These are phyloP conservation scores for Trypanosoma melophagium DNA, from an alignment of 208 protist species.

Conservation along the genomic window DNA sequence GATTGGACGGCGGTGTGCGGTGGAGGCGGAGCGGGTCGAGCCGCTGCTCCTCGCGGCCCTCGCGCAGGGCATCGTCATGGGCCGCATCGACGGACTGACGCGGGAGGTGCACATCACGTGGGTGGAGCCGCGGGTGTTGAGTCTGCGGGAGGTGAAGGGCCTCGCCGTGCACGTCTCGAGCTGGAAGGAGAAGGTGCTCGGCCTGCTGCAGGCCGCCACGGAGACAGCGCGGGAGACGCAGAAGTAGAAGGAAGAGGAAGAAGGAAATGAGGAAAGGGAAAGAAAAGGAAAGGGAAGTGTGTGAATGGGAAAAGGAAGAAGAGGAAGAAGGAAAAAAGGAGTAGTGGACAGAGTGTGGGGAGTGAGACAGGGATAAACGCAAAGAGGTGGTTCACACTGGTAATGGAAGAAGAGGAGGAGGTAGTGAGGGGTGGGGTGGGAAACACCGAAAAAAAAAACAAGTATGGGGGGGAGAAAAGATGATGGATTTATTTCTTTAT, in stretches of 20 bases:
- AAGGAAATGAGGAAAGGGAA: conserved; percentile 1
- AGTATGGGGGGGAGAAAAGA: not conserved
- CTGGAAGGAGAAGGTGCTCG: conserved; percentile 72
- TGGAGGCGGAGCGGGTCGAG: conserved; percentile 84
- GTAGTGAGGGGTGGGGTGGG: too few species aligned
- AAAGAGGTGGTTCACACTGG: not conserved
- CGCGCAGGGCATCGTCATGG: conserved; percentile 91
- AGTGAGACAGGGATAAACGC: not conserved
- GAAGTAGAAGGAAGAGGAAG: conserved; percentile 3
- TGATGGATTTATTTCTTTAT: not conserved
- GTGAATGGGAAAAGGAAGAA: not conserved
- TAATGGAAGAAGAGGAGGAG: not conserved
- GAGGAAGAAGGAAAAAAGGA: not conserved
- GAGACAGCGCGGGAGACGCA: conserved; percentile 32
- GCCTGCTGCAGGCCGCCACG: conserved; percentile 43
- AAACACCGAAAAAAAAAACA: conserved; percentile 31
- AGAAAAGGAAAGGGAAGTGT: not conserved
- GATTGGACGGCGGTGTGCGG: conserved; percentile 68
- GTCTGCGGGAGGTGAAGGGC: conserved; percentile 69
- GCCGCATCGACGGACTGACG: conserved; percentile 92
- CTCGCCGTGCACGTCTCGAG: conserved; percentile 63
- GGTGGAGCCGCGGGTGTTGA: conserved; percentile 89
- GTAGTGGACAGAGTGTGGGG: not conserved
- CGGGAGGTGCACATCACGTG: conserved; percentile 82
- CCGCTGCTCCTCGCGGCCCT: conserved; percentile 93